These are phyloP conservation scores for Fusarium ambrosium DNA, from an alignment of 2,329 filamentous ascomycete species.

Conservation along the genomic window DNA sequence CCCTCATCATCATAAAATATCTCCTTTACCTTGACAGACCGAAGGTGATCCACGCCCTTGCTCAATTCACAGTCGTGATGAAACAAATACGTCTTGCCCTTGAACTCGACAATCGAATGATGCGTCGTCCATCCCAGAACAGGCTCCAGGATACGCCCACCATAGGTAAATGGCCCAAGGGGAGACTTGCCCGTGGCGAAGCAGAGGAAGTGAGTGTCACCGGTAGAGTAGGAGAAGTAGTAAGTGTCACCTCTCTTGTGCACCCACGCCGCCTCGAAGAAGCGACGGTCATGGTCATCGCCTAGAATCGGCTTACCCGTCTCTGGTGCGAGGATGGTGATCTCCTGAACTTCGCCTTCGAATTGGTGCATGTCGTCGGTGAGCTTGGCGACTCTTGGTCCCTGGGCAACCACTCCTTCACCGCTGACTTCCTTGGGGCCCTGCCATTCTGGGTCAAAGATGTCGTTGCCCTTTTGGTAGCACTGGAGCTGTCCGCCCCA, in stretches of 20 bases:
- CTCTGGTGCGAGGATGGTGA: conserved; percentile 74
- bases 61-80: conserved; percentile 81
- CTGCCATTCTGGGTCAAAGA: conserved; percentile 68
- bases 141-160: conserved; percentile 78
- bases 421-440: conserved; percentile 72
- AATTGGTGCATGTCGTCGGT: conserved; percentile 76
- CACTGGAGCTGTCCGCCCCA: conserved; percentile 88
- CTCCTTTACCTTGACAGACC: conserved; percentile 81
- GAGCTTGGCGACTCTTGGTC: conserved; percentile 76
- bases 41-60: conserved; percentile 76
- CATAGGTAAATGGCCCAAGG: conserved; percentile 79
- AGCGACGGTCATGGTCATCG: conserved; percentile 79
- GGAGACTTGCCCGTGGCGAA: conserved; percentile 77
- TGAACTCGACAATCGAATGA: conserved; percentile 82
- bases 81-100: conserved; percentile 80
- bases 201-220: conserved; percentile 80
- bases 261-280: conserved; percentile 87
- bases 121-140: conserved; percentile 87
- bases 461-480: conserved; percentile 69
- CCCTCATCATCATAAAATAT: conserved; percentile 78
- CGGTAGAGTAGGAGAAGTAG: conserved; percentile 84
- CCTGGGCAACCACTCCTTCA: conserved; percentile 68
- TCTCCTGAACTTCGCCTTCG: conserved; percentile 66
- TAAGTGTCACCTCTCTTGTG: conserved; percentile 78
- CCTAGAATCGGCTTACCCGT: conserved; percentile 70